Evolutionary conservation across 495 filamentous ascomycete species (phyloP).

Genomic region (Cudoniella acicularis): DNA sequence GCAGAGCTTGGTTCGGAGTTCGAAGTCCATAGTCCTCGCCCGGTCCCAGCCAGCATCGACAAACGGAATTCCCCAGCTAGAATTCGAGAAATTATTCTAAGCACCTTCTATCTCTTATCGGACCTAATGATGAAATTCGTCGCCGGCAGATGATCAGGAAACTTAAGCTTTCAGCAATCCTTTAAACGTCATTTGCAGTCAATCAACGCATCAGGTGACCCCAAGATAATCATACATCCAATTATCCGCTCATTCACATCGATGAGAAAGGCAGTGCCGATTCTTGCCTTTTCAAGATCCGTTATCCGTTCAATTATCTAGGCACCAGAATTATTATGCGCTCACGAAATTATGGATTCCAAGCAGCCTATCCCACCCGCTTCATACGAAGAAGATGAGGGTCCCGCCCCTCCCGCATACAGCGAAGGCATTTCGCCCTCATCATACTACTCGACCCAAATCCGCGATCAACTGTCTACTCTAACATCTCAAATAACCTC

Average conservation of each 20-base stretch:
- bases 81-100: neutral
- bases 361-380: slow-evolving; percentile 8
- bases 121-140: too few relatives aligned
- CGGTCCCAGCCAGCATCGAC: neutral
- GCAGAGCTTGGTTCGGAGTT: neutral
- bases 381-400: slow-evolving; percentile 15
- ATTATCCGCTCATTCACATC: neutral
- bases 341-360: neutral
- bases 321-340: neutral
- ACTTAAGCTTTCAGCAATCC: too few relatives aligned
- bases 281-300: neutral
- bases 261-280: neutral
- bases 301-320: neutral
- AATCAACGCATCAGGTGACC: neutral
- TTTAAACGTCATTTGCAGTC: neutral
- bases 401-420: neutral
- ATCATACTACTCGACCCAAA: slow-evolving; percentile 19
- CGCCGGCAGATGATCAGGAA: too few relatives aligned
- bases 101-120: too few relatives aligned
- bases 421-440: slow-evolving; percentile 3
- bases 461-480: slow-evolving; percentile 15
- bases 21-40: neutral
- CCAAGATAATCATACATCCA: neutral
- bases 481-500: slow-evolving; percentile 18
- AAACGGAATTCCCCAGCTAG: neutral